Conservation (phyloP, 768 basidiomycete genomes). For the Tricholoma flavovirens region DNA sequence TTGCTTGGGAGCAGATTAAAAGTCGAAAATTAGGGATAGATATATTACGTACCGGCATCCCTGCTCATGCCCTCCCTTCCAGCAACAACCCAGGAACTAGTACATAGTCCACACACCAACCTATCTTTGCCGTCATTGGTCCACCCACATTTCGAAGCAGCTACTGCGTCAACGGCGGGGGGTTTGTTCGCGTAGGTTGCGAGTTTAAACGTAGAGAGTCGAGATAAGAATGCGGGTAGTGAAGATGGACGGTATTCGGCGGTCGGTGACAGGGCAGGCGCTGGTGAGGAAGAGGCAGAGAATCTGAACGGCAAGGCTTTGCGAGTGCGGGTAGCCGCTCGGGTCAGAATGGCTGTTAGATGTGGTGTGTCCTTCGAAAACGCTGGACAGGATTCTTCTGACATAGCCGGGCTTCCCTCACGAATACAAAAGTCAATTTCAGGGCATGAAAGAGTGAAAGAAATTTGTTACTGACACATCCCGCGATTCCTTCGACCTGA, state of each 20-base stretch:
- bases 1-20: conserved; percentile 38
- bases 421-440: conserved; percentile 3
- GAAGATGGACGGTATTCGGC: conserved; percentile 80
- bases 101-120: conserved; percentile 67
- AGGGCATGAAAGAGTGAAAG: not conserved
- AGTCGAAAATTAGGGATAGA: not conserved
- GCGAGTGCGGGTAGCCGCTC: conserved; percentile 52
- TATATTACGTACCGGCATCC: conserved; percentile 60
- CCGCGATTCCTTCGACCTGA: conserved; percentile 44
- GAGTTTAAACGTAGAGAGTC: conserved; percentile 73
- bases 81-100: conserved; percentile 67
- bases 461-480: conserved; percentile 17
- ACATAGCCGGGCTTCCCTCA: conserved; percentile 3
- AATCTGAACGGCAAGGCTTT: conserved; percentile 45
- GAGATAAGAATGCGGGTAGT: conserved; percentile 61
- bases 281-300: conserved; percentile 24
- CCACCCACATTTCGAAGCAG: conserved; percentile 82
- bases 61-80: conserved; percentile 65
- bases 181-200: conserved; percentile 80
- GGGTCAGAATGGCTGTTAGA: conserved; percentile 65
- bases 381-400: conserved; percentile 17
- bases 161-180: conserved; percentile 64
- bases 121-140: conserved; percentile 78
- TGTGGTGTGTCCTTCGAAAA: conserved; percentile 57
- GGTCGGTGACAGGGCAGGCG: conserved; percentile 27